Conservation (phyloP, 257 asterid genomes). For the Ligustrum vulgare region DNA sequence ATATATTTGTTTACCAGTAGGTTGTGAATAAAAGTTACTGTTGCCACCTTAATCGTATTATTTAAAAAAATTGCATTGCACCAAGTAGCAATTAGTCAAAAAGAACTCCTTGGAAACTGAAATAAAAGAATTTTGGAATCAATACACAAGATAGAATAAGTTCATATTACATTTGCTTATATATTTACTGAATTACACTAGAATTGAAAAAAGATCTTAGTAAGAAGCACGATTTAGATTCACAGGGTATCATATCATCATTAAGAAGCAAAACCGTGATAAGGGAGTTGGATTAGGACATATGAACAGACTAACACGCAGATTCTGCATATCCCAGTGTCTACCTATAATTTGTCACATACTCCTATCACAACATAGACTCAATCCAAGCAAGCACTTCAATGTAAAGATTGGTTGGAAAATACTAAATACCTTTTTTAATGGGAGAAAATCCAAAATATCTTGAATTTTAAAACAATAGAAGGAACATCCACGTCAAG, state of each 20-base stretch:
- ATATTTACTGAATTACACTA: background rate
- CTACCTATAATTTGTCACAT: background rate
- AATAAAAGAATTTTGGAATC: background rate
- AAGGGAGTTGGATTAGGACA: background rate
- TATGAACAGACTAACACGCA: background rate
- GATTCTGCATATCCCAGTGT: background rate
- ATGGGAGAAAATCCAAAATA: constrained; percentile 2
- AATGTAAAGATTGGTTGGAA: background rate
- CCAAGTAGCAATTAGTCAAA: background rate
- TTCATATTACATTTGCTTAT: background rate
- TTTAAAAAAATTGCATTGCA: background rate
- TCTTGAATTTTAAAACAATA: constrained; percentile 1
- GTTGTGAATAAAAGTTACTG: background rate
- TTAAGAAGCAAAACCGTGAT: background rate
- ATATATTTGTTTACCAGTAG: background rate
- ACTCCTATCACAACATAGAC: background rate
- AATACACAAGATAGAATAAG: background rate
- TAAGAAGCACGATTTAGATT: background rate
- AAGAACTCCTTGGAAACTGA: background rate
- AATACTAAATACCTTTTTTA: background rate
- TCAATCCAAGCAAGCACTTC: background rate
- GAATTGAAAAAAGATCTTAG: background rate
- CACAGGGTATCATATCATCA: background rate
- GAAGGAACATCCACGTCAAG: background rate
- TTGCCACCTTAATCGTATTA: background rate